Evolutionary conservation across 148 eudicot genomes (phyloP).

Genomic region (Spergularia bocconei): DNA sequence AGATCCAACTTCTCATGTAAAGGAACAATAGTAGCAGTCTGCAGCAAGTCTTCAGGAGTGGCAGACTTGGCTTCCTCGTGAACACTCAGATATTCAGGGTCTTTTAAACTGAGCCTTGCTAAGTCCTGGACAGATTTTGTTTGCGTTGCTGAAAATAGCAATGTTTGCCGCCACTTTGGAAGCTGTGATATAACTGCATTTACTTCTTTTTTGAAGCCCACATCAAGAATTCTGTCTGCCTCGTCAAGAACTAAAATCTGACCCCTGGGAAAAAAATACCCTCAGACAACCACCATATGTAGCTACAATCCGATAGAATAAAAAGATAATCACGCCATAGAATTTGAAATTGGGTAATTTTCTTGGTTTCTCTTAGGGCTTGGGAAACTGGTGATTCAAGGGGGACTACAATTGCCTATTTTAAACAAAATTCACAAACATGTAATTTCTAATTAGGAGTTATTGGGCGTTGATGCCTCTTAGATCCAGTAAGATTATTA

Average conservation of each 20-base stretch:
- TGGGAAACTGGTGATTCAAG: neutral
- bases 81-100: constrained; percentile 92
- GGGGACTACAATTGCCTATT: neutral
- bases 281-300: constrained; percentile 29
- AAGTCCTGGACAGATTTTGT: constrained; percentile 90
- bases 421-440: neutral
- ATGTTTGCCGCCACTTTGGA: constrained; percentile 73
- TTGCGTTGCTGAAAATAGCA: constrained; percentile 92
- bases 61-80: constrained; percentile 77
- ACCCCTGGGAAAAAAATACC: constrained; percentile 36
- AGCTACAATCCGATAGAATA: neutral
- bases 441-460: neutral
- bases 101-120: constrained; percentile 95
- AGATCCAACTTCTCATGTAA: constrained; percentile 83
- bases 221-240: constrained; percentile 96
- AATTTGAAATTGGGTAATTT: neutral
- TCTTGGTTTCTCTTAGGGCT: neutral
- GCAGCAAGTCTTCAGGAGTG: constrained; percentile 69
- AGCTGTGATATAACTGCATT: constrained; percentile 86
- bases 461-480: too few species aligned
- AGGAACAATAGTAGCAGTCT: constrained; percentile 65
- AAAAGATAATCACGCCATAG: neutral
- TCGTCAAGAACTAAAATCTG: constrained; percentile 95
- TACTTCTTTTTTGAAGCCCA: constrained; percentile 67
- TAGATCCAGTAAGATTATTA: too few species aligned